phyloP scores from a whole-genome alignment of 2,329 filamentous ascomycete species.

The Plectosphaerella sp. region DNA sequence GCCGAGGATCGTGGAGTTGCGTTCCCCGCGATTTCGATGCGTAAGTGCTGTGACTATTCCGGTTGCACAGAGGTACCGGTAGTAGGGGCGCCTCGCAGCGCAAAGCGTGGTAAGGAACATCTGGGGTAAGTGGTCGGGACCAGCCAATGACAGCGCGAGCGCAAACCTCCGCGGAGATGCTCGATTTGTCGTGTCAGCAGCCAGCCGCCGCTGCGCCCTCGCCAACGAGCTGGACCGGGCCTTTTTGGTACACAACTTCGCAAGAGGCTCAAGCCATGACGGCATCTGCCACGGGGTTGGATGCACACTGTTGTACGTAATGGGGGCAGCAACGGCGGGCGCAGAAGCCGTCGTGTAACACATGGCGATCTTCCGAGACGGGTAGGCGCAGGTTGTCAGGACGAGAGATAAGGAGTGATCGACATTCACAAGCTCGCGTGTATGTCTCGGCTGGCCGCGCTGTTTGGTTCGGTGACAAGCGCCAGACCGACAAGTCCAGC shows the following conservation, averaged over 20 bases:
- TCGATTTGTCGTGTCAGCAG: background rate
- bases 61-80: background rate
- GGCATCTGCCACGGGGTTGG: background rate
- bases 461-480: background rate
- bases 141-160: background rate
- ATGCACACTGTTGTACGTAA: slow-evolving; percentile 1
- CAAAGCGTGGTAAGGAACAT: background rate
- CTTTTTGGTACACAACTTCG: background rate
- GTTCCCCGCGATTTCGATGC: background rate
- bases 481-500: no score
- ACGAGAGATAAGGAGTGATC: background rate
- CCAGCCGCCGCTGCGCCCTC: background rate
- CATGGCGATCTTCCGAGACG: background rate
- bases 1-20: background rate
- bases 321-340: background rate
- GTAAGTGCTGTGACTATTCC: background rate
- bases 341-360: background rate
- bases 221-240: background rate
- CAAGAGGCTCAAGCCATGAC: slow-evolving; percentile 1
- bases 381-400: background rate
- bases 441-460: background rate
- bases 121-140: background rate
- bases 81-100: background rate
- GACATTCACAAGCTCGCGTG: background rate
- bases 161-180: slow-evolving; percentile 1